These are phyloP conservation scores for Entomortierella beljakovae DNA, from an alignment of 192 early-diverging fungal species.

Conservation along the genomic window DNA sequence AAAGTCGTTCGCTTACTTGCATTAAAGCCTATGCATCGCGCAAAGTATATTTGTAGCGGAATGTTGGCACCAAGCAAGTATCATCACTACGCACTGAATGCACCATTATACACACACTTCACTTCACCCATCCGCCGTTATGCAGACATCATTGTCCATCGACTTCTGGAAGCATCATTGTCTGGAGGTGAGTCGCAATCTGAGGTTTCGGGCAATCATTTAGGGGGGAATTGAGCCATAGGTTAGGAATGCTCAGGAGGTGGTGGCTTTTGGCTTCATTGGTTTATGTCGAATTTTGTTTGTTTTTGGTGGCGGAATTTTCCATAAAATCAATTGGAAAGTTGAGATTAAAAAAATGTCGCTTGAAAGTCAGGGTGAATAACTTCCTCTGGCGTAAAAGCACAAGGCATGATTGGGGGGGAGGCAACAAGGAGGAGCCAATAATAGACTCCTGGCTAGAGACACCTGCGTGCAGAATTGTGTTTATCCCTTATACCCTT, in stretches of 20 bases:
- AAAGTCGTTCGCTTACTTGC: slow-evolving; percentile 89
- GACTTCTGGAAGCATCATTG: slow-evolving; percentile 79
- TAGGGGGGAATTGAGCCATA: slow-evolving; percentile 28
- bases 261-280: neutral
- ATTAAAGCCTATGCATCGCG: slow-evolving; percentile 95
- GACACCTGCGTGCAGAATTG: neutral
- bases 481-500: too few species aligned
- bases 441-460: too few species aligned
- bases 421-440: neutral
- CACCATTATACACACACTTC: slow-evolving; percentile 96
- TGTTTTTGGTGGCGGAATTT: neutral
- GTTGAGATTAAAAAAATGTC: too few species aligned
- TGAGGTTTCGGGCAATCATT: slow-evolving; percentile 16
- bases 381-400: neutral
- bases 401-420: neutral
- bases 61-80: slow-evolving; percentile 77
- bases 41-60: slow-evolving; percentile 97
- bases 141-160: slow-evolving; percentile 95
- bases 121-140: slow-evolving; percentile 97
- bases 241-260: neutral
- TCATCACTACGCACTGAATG: slow-evolving; percentile 92
- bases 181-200: slow-evolving; percentile 55
- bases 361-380: neutral
- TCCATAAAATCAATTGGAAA: too few species aligned
- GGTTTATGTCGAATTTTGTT: neutral